These are phyloP conservation scores for Beauveria sp. DNA, from an alignment of 2,329 filamentous ascomycete genomes.

Conservation along the genomic window DNA sequence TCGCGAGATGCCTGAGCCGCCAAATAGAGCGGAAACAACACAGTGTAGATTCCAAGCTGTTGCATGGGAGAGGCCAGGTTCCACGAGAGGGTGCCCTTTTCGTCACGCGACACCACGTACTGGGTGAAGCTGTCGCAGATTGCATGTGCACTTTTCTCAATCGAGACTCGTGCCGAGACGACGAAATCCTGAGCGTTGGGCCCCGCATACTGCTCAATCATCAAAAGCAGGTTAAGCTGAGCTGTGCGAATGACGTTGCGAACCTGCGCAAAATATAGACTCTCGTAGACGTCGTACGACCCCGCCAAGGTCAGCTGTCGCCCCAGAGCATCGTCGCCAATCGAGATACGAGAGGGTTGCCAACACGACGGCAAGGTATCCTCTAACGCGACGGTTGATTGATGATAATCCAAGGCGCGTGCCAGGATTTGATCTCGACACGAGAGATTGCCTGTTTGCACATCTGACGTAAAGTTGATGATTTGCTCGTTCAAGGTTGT, in stretches of 20 bases:
- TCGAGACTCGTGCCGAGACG: not conserved
- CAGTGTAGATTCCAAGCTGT: constrained; percentile 15
- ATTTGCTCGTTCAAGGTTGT: constrained; percentile 14
- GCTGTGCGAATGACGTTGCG: constrained; percentile 17
- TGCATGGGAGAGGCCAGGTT: constrained; percentile 16
- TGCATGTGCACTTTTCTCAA: not conserved
- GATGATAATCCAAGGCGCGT: not conserved
- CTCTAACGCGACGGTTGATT: constrained; percentile 7
- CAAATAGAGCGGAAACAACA: constrained; percentile 16
- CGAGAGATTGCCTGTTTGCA: constrained; percentile 9
- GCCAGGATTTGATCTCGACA: not conserved
- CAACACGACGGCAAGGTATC: constrained; percentile 10
- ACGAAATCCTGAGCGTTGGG: not conserved
- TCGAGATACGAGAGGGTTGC: constrained; percentile 6
- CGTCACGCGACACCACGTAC: constrained; percentile 12
- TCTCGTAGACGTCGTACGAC: constrained; percentile 16
- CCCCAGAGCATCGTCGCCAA: not conserved
- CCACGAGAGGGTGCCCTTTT: constrained; percentile 6
- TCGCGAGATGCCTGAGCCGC: constrained; percentile 13
- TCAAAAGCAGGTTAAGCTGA: constrained; percentile 15
- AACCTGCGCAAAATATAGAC: constrained; percentile 17
- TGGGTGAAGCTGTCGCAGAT: constrained; percentile 17
- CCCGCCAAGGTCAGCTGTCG: constrained; percentile 10
- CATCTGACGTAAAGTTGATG: constrained; percentile 15
- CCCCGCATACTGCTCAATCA: not conserved